Conservation (phyloP, 805 yeast species). For the Cyberlindnera samutprakarnensis region DNA sequence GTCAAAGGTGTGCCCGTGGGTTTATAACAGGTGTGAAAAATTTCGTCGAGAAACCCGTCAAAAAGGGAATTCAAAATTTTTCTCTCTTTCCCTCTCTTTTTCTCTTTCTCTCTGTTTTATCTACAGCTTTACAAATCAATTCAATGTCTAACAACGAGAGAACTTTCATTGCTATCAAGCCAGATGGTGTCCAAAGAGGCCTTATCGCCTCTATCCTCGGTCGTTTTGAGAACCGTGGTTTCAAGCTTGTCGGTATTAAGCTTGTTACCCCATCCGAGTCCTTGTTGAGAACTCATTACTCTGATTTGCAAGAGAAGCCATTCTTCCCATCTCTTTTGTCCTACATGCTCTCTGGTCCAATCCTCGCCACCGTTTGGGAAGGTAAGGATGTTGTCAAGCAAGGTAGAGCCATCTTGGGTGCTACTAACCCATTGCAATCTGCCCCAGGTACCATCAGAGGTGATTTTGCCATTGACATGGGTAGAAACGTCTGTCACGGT, state of each 20-base stretch:
- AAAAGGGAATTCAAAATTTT: background rate
- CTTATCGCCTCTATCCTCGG: conserved; percentile 80
- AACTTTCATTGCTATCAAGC: conserved; percentile 91
- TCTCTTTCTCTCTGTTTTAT: background rate
- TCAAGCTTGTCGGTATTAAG: conserved; percentile 94
- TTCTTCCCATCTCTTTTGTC: conserved; percentile 95
- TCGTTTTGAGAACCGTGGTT: conserved; percentile 97
- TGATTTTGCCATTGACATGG: conserved; percentile 97
- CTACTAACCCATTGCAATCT: conserved; percentile 95
- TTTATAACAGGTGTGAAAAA: too few relatives aligned
- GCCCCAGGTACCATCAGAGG: conserved; percentile 99
- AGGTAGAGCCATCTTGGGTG: conserved; percentile 97
- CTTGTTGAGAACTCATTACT: conserved; percentile 88
- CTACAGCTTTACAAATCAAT: background rate
- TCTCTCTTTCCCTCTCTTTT: background rate
- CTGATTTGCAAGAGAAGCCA: conserved; percentile 91
- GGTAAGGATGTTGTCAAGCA: conserved; percentile 99
- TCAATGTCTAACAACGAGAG: conserved; percentile 47
- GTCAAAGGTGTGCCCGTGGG: too few relatives aligned
- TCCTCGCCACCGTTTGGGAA: conserved; percentile 99
- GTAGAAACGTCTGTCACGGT: conserved; percentile 99
- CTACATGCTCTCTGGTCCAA: conserved; percentile 98
- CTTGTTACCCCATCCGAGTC: conserved; percentile 80
- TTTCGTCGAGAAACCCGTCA: too few relatives aligned
- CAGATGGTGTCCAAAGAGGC: conserved; percentile 99